Base-by-base conservation (phyloP, 2,329 filamentous ascomycete genomes). In the Pyrenophora seminiperda region DNA sequence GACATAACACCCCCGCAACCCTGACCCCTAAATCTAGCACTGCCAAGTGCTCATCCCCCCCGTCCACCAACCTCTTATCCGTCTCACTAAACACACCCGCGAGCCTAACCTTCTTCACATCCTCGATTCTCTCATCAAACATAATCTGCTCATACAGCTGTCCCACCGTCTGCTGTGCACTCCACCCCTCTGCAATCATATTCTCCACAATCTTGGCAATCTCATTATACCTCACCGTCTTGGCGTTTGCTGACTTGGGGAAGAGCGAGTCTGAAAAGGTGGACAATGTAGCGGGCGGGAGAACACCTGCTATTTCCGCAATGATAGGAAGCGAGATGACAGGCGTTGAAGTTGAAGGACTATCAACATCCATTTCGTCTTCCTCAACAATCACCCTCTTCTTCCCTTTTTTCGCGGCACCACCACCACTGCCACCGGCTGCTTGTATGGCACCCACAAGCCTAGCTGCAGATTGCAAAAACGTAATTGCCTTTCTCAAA, bases 181-280 rank as follows among this genome's bases (percentile, higher is more conserved):
- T 97, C 93, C 94, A 99, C 7, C 94, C 94, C 75, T 97, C 94
- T 0, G 93, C 93, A 38, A 97, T 87, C 79, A 99, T 86, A 58
- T 96, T 89, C 63, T 92, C 90, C 4, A 97, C 89, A 5, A 90
- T 86, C 58, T 85, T 85, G 0, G 91, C 85, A 13, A 99, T 83
- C 10, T 83, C 81, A 52, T 85, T 81, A 67, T 96, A 99, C 81
- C 30, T 59, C 39, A 72, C 62, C 9, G 80, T 80, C 18, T 82
- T 82, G 14, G 53, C 41, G 2, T 54, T 31, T 0, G 55, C 27
- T 0, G 62, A 55, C 7, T 50, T 62, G 7, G 91, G 90, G 61
- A 89, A 87, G 77, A 97, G 89, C 14, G 91, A 88, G 52, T 84
- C 76, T 10, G 90, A 78, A 13, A 99, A 79, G 7, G 73, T 75